These are phyloP conservation scores for Lasiodiplodia gonubiensis DNA, from an alignment of 2,329 filamentous ascomycete genomes.

Conservation along the genomic window DNA sequence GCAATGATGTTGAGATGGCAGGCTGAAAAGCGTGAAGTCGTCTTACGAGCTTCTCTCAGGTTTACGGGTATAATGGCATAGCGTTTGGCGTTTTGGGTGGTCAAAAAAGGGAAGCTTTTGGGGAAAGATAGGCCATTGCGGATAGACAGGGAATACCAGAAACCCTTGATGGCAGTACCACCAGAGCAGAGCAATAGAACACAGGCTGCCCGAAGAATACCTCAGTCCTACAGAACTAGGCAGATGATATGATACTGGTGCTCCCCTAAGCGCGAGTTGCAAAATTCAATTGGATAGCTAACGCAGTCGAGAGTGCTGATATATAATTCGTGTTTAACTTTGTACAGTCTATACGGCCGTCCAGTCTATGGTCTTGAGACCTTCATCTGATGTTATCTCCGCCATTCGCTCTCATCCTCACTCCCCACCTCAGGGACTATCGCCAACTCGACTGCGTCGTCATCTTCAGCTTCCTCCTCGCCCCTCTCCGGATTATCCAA, in stretches of 20 bases:
- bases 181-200: not conserved
- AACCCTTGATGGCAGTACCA: not conserved
- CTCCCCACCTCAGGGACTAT: constrained; percentile 35
- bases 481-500: constrained; percentile 6
- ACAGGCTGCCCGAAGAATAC: not conserved
- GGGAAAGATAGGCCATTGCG: not conserved
- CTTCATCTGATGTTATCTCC: not conserved
- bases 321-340: not conserved
- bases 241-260: not conserved
- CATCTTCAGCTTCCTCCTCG: constrained; percentile 33
- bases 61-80: constrained; percentile 8
- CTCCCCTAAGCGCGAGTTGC: not conserved
- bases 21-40: not conserved
- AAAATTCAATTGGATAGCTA: not conserved
- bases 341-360: not conserved
- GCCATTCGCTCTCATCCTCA: constrained; percentile 30
- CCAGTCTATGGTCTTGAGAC: not conserved
- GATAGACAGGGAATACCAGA: not conserved
- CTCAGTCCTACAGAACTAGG: not conserved
- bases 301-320: not conserved
- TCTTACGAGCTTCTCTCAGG: not conserved
- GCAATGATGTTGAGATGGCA: constrained; percentile 22
- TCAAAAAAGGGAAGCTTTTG: not conserved
- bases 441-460: constrained; percentile 39
- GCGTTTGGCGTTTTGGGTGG: constrained; percentile 15